Evolutionary conservation across 345 rosid species (phyloP).

Genomic region (Schrenkiella parvula): DNA sequence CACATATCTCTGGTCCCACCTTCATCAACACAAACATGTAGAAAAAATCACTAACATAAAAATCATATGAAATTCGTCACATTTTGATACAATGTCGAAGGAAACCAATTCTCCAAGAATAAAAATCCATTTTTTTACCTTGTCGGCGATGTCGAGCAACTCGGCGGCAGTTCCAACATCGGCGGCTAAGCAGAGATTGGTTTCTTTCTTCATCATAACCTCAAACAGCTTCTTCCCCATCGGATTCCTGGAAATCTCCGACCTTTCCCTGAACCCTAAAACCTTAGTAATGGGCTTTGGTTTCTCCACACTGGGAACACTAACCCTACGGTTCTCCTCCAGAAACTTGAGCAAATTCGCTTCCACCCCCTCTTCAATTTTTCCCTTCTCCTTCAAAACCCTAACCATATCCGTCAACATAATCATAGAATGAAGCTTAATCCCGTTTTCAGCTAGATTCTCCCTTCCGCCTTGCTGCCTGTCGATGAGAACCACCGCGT

Average conservation of each 20-base stretch:
- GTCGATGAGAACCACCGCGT: slow-evolving; percentile 87
- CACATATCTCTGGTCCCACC: slow-evolving; percentile 96
- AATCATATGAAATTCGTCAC: not conserved
- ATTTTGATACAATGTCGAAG: not conserved
- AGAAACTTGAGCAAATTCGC: slow-evolving; percentile 55
- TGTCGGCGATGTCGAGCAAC: slow-evolving; percentile 82
- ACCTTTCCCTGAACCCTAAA: slow-evolving; percentile 62
- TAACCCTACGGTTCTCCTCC: slow-evolving; percentile 73
- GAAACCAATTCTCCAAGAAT: not conserved
- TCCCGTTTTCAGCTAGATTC: slow-evolving; percentile 70
- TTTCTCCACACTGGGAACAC: slow-evolving; percentile 53
- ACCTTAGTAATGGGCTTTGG: slow-evolving; percentile 37
- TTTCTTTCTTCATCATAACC: slow-evolving; percentile 80
- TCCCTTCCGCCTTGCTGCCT: slow-evolving; percentile 95
- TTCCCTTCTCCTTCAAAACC: slow-evolving; percentile 78
- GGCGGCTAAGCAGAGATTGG: slow-evolving; percentile 90
- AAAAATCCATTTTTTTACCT: slow-evolving; percentile 38
- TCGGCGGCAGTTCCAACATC: slow-evolving; percentile 91
- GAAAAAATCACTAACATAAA: not conserved
- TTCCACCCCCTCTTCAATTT: slow-evolving; percentile 61
- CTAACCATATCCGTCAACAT: slow-evolving; percentile 79
- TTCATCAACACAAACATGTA: slow-evolving; percentile 32
- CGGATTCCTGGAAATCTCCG: slow-evolving; percentile 61
- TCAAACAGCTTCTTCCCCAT: slow-evolving; percentile 76
- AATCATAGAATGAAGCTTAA: slow-evolving; percentile 66